Evolutionary conservation across 306 rosid genomes (phyloP).

Genomic region (Rosa lucieae): DNA sequence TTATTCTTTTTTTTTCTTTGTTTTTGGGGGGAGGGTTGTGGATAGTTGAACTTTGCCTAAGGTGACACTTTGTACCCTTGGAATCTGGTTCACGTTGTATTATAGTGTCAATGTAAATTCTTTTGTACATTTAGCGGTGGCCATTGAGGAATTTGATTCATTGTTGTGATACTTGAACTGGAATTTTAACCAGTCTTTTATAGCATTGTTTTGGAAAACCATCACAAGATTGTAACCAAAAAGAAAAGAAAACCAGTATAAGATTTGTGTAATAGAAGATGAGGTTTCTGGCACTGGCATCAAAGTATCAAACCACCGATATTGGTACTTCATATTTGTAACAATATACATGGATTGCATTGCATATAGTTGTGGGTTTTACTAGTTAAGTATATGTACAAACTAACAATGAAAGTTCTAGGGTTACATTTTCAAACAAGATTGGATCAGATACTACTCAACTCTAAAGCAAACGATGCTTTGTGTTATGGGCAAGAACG

Average conservation of each 20-base stretch:
- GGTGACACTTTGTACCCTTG: neutral
- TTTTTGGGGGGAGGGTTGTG: neutral
- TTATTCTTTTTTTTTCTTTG: neutral
- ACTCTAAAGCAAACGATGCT: neutral
- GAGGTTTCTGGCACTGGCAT: neutral
- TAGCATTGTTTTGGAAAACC: neutral
- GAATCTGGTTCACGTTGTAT: constrained; percentile 19
- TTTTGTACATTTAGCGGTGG: neutral
- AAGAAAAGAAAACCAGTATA: too few relatives aligned
- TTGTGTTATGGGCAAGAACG: neutral
- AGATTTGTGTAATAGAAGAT: neutral
- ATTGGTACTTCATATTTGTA: neutral
- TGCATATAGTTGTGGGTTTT: neutral
- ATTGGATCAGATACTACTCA: neutral
- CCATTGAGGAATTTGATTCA: neutral
- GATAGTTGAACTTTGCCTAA: neutral
- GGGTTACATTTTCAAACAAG: neutral
- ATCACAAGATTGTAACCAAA: neutral
- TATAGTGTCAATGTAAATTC: constrained; percentile 29
- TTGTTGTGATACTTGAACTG: neutral
- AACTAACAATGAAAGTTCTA: neutral
- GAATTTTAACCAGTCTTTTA: neutral
- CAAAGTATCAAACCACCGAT: neutral
- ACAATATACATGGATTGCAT: neutral
- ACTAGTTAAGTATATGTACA: neutral